Base-by-base conservation (phyloP, 441 rosid genomes). In the Eugenia klotzschiana region DNA sequence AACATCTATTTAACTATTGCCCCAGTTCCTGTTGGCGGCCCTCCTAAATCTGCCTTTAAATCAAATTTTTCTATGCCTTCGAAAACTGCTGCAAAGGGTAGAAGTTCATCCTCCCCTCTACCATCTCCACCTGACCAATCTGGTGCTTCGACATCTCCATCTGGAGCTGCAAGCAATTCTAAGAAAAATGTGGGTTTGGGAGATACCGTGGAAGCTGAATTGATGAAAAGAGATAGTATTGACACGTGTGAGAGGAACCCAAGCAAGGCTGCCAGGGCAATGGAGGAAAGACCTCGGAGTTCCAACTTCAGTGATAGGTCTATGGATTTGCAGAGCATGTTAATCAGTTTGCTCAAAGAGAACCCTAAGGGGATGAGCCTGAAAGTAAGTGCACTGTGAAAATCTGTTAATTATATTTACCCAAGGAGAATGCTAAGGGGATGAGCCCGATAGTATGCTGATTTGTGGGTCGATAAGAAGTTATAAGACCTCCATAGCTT, bases 351-450 rank as follows among this genome's bases (percentile, higher is more conserved):
- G 84, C 94, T 96, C 69, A 93, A 82, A 60, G 94, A 94, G 88
- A 91, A 94, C 83, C 95, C 98, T 26, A 91, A 88, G 83, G 97
- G 97, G 53, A 90, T 94, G 98, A 94, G 89, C 92, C 88, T 94
- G 86, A 92, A 95, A 98, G 99, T 93, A 90, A 86, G 88, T 81
- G 50, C 57, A 56, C 51, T 22, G 84, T 81, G 72, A 83, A 74
- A 52, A 22, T 80, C 43, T 81, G 80, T 13, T 87, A 50, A 74
- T 33, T 80, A 80, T n/a, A 81, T 87, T 85, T 92, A 85, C 94
- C 94, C 60, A 93, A 81, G 77, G 94, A 94, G 87, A 91, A 94
- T 82, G 94, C 96, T 37, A 90, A 88, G 83, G 97, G 97, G 52
- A 90, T 94, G 98, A 94, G 89, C 92, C 87, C 93, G 86, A 91